Evolutionary conservation across 306 rosid species (phyloP).

Genomic region (Alnus rubra): DNA sequence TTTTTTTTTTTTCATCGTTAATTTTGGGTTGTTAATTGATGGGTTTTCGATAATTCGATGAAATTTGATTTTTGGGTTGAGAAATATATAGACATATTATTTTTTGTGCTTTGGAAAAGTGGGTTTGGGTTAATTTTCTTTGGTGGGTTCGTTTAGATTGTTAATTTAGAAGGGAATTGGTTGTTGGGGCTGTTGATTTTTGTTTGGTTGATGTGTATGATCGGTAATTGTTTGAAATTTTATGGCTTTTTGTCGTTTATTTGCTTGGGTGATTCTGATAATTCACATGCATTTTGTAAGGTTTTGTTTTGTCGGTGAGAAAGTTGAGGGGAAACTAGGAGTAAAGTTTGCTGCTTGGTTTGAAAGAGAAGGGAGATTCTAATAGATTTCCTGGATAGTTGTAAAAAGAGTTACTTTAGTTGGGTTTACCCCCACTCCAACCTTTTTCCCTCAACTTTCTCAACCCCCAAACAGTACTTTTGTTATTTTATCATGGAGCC

Average conservation of each 20-base stretch:
- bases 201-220: neutral
- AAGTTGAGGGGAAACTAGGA: neutral
- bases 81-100: neutral
- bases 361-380: neutral
- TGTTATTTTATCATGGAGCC: neutral
- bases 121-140: neutral
- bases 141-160: neutral
- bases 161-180: neutral
- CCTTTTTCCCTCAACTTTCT: neutral
- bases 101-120: neutral
- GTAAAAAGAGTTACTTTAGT: neutral
- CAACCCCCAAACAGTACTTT: neutral
- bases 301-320: neutral
- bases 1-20: neutral
- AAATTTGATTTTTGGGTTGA: neutral
- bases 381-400: neutral
- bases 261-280: neutral
- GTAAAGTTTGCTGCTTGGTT: neutral
- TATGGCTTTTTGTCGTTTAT: neutral
- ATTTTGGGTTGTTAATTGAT: neutral
- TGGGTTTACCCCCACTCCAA: neutral
- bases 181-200: neutral
- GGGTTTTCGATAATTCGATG: neutral
- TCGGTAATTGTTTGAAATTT: neutral
- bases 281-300: neutral